Evolutionary conservation across 192 early-diverging fungal genomes (phyloP).

Genomic region (Backusella macrospora): DNA sequence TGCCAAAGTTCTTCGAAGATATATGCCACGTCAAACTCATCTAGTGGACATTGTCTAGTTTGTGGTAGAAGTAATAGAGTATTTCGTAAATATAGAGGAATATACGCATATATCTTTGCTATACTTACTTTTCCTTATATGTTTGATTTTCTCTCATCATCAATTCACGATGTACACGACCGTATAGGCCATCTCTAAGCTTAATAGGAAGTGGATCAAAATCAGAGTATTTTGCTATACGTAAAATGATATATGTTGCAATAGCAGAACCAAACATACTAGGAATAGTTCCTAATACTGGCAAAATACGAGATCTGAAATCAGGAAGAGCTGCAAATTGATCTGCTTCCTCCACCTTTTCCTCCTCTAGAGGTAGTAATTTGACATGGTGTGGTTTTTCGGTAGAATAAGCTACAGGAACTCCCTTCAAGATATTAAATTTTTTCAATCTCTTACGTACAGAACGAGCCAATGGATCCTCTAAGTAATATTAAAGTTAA

Average conservation of each 20-base stretch:
- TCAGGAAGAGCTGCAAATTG: constrained; percentile 93
- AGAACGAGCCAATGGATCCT: constrained; percentile 90
- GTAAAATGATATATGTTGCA: constrained; percentile 82
- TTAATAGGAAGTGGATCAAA: constrained; percentile 79
- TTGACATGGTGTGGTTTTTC: constrained; percentile 93
- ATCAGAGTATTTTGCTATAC: constrained; percentile 50
- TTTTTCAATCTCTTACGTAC: constrained; percentile 78
- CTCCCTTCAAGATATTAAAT: constrained; percentile 72
- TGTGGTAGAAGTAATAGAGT: neutral
- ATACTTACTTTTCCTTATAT: constrained; percentile 44
- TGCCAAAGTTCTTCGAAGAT: constrained; percentile 91
- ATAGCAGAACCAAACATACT: constrained; percentile 94
- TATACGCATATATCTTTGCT: constrained; percentile 12
- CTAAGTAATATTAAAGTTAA: constrained; percentile 38
- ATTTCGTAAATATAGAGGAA: neutral
- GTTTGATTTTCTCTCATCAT: constrained; percentile 51
- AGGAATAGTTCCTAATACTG: constrained; percentile 84
- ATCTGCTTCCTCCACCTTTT: constrained; percentile 78
- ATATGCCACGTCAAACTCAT: constrained; percentile 77
- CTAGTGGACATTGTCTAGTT: constrained; percentile 52
- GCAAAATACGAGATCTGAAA: constrained; percentile 86
- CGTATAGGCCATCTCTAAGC: constrained; percentile 72
- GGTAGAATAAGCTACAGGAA: constrained; percentile 93
- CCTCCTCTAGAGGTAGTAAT: constrained; percentile 87
- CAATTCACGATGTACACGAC: constrained; percentile 74